Evolutionary conservation across 352 stramenopile species (phyloP), one percentile per base, ranked within the genome.

Genomic region (Pythium guiyangense): DNA sequence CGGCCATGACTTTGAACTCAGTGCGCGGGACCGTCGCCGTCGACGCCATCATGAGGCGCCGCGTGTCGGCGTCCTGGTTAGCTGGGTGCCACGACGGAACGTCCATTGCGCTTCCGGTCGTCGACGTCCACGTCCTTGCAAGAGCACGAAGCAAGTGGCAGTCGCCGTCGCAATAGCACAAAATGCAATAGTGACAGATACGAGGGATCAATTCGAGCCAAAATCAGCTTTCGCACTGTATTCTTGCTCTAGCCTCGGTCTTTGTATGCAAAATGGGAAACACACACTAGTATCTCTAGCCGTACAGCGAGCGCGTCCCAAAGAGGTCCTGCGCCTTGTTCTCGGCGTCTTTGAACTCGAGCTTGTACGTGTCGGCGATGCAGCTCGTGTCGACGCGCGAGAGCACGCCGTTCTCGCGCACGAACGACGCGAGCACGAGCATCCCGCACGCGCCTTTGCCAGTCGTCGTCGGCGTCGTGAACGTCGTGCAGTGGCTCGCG

Each of bases 31-130:
- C 52, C 31, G 66, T 17, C 26, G 63, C 43, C 2, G 49, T 45
- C 14, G 49, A 59, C 27, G 58, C 56, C 49, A 57, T 63, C 47
- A 67, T 55, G 50, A 64, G 60, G 39, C 66, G 62, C 57, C 73
- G 69, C 45, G 64, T 35, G 60, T 77, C 60, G 18, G 72, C 46
- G 56, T 88, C 76, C 54, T 78, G 65, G 60, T 90, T 92, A 14
- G 81, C 81, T 1, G 81, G 81, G 42, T 91, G 79, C 79, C 81
- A 91, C 29, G 74, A 75, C 17, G 81, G 81, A 27, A 88, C 79
- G 51, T 91, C 79, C 81, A 91, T 91, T 14, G 31, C 31, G 12
- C 0, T 55, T 12, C 12, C 37, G 6, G 31, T 37, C 31, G 31
- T 37, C 31, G n/a, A n/a, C n/a, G n/a, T n/a, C n/a, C n/a, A n/a